These are phyloP conservation scores for Forsythia viridissima DNA, from an alignment of 257 asterid genomes.

Conservation along the genomic window DNA sequence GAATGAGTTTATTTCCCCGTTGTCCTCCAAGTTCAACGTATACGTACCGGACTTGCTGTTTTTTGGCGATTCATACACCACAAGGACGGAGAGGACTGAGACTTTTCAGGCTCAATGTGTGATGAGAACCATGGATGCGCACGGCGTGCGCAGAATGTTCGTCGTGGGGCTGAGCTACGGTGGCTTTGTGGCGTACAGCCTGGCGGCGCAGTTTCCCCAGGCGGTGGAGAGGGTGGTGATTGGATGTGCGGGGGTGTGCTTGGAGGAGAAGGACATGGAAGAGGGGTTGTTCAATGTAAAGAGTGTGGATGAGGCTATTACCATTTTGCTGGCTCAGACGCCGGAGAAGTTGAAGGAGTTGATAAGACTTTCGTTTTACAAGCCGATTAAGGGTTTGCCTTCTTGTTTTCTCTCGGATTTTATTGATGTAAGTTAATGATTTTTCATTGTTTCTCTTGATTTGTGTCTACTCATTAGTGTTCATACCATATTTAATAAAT, in stretches of 20 bases:
- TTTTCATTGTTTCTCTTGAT: neutral
- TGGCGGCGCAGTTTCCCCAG: slow-evolving; percentile 73
- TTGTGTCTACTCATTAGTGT: neutral
- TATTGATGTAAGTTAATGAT: slow-evolving; percentile 56
- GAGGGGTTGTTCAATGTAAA: slow-evolving; percentile 70
- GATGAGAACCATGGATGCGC: slow-evolving; percentile 59
- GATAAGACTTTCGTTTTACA: slow-evolving; percentile 55
- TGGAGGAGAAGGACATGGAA: slow-evolving; percentile 83
- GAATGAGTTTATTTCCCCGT: slow-evolving; percentile 67
- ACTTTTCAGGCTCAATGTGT: slow-evolving; percentile 71
- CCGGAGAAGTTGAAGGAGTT: slow-evolving; percentile 66
- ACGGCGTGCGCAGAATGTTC: slow-evolving; percentile 53
- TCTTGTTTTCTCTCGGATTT: slow-evolving; percentile 74
- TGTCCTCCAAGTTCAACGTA: slow-evolving; percentile 67
- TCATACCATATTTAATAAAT: neutral
- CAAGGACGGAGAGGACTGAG: slow-evolving; percentile 60
- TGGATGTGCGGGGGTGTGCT: slow-evolving; percentile 70
- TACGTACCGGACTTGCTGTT: slow-evolving; percentile 76
- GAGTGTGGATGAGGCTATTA: slow-evolving; percentile 70
- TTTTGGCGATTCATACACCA: slow-evolving; percentile 70
- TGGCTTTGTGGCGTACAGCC: slow-evolving; percentile 77
- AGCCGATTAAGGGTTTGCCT: slow-evolving; percentile 65
- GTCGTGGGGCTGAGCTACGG: slow-evolving; percentile 84
- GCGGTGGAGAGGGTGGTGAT: slow-evolving; percentile 68
- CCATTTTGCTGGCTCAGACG: slow-evolving; percentile 60